Percentiles rank a stretch among this genome's conserved stretches.
Evolutionary conservation across 1,284 basidiomycete species (phyloP).

Genomic region (Gymnopus androsaceus): DNA sequence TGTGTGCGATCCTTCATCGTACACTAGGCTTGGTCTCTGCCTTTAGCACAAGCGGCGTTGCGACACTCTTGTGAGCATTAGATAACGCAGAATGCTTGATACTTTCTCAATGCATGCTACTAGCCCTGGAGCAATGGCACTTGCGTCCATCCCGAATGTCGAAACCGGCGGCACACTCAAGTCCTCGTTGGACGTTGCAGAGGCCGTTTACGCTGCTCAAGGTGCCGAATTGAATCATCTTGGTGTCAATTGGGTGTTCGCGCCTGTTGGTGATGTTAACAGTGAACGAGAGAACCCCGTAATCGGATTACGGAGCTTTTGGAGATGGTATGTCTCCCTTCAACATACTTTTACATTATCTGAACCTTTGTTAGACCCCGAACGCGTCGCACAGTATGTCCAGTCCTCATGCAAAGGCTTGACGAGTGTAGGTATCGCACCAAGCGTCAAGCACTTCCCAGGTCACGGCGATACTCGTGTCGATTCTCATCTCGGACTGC

Average conservation of each 20-base stretch:
- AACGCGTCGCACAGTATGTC: conserved; percentile 49
- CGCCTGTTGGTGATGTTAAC: conserved; percentile 72
- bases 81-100: not conserved
- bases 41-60: conserved; percentile 54
- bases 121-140: conserved; percentile 74
- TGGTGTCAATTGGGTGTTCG: conserved; percentile 71
- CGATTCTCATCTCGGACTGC: conserved; percentile 70
- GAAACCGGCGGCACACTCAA: not conserved
- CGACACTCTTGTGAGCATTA: conserved; percentile 63
- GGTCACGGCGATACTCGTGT: conserved; percentile 73
- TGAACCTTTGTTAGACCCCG: conserved; percentile 44
- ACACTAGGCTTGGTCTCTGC: conserved; percentile 64
- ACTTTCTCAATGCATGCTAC: not conserved
- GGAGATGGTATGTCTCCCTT: conserved; percentile 52
- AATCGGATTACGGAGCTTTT: conserved; percentile 71
- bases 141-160: conserved; percentile 48
- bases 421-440: conserved; percentile 49
- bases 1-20: not conserved
- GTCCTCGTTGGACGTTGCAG: conserved; percentile 46
- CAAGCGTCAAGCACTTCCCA: conserved; percentile 70
- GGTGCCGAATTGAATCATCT: conserved; percentile 58
- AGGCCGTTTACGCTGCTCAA: conserved; percentile 48
- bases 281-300: conserved; percentile 67
- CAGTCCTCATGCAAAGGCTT: conserved; percentile 51
- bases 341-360: not conserved